Evolutionary conservation across 2,329 filamentous ascomycete genomes (phyloP).

Genomic region (Tolypocladium ovalisporum): DNA sequence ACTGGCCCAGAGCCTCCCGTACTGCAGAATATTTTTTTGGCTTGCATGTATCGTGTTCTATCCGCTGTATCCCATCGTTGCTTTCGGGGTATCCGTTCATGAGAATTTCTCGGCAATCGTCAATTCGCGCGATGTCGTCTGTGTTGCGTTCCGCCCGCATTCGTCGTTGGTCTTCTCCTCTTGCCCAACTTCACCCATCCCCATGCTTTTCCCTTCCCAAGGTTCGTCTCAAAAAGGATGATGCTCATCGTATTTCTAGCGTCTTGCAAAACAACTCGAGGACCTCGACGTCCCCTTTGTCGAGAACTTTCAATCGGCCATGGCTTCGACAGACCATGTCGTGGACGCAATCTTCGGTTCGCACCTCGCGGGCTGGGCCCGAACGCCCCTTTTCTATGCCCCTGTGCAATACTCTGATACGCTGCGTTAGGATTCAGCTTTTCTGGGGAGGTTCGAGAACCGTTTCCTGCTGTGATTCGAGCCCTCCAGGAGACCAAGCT

Average conservation of each 20-base stretch:
- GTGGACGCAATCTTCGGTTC: slow-evolving; percentile 87
- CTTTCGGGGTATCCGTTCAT: slow-evolving; percentile 5
- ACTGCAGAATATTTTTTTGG: background rate
- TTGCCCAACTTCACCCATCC: background rate
- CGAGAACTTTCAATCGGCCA: slow-evolving; percentile 60
- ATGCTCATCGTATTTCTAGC: slow-evolving; percentile 37
- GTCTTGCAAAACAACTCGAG: slow-evolving; percentile 73
- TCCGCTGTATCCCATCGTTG: slow-evolving; percentile 6
- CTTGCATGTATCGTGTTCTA: slow-evolving; percentile 5
- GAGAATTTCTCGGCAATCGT: background rate
- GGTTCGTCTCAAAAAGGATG: background rate
- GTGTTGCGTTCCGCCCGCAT: background rate
- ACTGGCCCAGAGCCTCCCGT: too few relatives aligned
- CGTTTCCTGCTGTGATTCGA: slow-evolving; percentile 73
- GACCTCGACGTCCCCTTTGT: slow-evolving; percentile 77
- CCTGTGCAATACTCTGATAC: slow-evolving; percentile 1
- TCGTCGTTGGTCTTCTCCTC: background rate
- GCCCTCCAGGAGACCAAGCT: slow-evolving; percentile 62
- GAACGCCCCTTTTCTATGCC: background rate
- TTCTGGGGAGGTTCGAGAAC: slow-evolving; percentile 81
- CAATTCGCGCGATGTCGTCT: background rate
- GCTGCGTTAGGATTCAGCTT: slow-evolving; percentile 67
- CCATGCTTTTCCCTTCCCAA: slow-evolving; percentile 1
- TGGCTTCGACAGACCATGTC: slow-evolving; percentile 64
- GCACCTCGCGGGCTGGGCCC: slow-evolving; percentile 10